Evolutionary conservation across 176 grass and related monocot species (phyloP), one percentile per base, ranked within the genome.

Genomic region (Paspalum notatum): DNA sequence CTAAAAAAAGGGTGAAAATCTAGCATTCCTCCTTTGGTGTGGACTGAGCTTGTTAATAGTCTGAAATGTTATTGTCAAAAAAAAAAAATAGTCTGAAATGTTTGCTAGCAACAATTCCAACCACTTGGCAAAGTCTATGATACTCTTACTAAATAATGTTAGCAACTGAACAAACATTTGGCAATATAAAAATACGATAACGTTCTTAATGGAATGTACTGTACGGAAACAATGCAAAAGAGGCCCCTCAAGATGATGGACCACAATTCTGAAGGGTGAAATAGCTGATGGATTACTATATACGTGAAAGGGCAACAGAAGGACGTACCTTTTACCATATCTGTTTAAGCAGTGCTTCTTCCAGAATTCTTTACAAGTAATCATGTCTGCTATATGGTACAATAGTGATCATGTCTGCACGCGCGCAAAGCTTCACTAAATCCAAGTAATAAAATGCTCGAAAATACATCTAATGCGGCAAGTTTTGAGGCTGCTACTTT

Each of bases 401-500:
- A 71, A 67, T 39, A 15, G 12, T 41, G 75, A 74, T 67, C 24
- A 80, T 75, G 68, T 80, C 62, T 84, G 43, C 62, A 75, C 51
- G 53, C 22, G 13, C 66, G 62, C 61, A 60, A 37, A 68, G 9
- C 81, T 59, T 78, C 62, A 18, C 50, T 20, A 45, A 65, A 80
- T 84, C 61, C 43, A 40, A 74, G 56, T 56, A 56, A 77, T 32
- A 2, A 84, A 79, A 67, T 59, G 12, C 44, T 52, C 43, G 61
- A 56, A 86, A 86, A 68, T 76, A 44, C 5, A 32, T 3, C 68
- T 24, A 67, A 79, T 53, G 54, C 9, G 41, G 32, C 32, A 53
- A 60, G 75, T 76, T 50, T 84, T 62, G 53, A 80, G 43, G 12
- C 52, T n/a, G 59, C 50, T 74, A 37, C 68, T 84, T 88, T 80